A percentile compares a stretch with the other conserved stretches of the same genome.
phyloP scores from a whole-genome alignment of 371 early-diverging fungal genomes.

The Apophysomyces ossiformis region DNA sequence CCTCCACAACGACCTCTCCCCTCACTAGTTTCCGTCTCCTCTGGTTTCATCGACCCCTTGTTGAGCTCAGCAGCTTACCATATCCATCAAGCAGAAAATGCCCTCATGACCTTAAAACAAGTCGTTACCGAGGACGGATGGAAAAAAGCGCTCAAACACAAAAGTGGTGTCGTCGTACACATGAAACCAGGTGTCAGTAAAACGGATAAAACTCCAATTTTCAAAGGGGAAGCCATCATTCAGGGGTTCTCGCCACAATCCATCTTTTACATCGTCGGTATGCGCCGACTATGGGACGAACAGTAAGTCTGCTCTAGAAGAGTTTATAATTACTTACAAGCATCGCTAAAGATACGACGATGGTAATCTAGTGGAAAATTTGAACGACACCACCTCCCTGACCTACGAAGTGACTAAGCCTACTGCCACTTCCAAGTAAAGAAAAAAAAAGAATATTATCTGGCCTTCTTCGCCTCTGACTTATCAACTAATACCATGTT shows the following conservation, averaged over 20 bases:
- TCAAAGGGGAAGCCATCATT: constrained; percentile 68
- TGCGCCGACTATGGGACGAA: constrained; percentile 68
- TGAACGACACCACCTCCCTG: constrained; percentile 55
- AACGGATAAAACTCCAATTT: constrained; percentile 62
- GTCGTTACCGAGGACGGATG: constrained; percentile 57
- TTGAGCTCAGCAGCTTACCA: constrained; percentile 45
- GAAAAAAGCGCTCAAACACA: constrained; percentile 72
- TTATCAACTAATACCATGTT: too few relatives aligned
- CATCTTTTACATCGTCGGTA: constrained; percentile 70
- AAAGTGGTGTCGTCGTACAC: constrained; percentile 73
- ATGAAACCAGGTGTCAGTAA: constrained; percentile 44
- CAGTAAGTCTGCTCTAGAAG: constrained; percentile 31
- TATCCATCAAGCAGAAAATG: constrained; percentile 51
- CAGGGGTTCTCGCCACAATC: constrained; percentile 69
- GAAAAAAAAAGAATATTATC: too few relatives aligned
- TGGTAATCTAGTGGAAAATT: constrained; percentile 57
- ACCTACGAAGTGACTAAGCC: constrained; percentile 61
- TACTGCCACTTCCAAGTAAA: constrained; percentile 53
- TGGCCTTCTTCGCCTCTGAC: too few relatives aligned
- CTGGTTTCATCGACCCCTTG: constrained; percentile 39
- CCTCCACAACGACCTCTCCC: constrained; percentile 13
- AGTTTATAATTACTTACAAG: neutral
- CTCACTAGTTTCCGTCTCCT: constrained; percentile 11
- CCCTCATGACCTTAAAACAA: constrained; percentile 42
- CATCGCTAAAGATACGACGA: constrained; percentile 48